Base-by-base conservation (phyloP, 1,284 basidiomycete species). In the Puccinia horiana region DNA sequence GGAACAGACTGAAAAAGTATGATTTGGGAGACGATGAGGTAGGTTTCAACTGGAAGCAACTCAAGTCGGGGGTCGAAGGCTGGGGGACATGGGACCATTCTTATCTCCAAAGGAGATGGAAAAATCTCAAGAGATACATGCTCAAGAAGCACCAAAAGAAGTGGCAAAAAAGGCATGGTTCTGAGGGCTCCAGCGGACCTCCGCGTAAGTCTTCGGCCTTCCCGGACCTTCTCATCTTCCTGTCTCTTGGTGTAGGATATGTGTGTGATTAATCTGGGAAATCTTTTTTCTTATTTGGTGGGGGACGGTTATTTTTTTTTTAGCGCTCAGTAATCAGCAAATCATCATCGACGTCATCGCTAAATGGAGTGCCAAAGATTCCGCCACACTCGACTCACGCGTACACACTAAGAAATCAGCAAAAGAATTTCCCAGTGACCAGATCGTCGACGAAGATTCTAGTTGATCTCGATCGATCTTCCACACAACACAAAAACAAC, bases 81-180 rank as follows among this genome's bases (percentile, higher is more conserved):
- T 93, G 93, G 93, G 93, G 93, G 84, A 85, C 92, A n/a, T 93
- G 92, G 92, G 93, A 92, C 86, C 90, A 92, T 0, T 92, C 93
- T 84, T 88, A 89, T 18, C 87, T 94, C 47, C 92, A 93, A 84
- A 89, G 92, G 56, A 91, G 92, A 72, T 94, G 92, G 92, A 86
- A 91, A 52, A 91, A 91, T 0, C 90, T 94, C 90, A 93, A 93
- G 85, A 88, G 90, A 77, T 47, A 72, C 44, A 26, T 42, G 26
- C 23, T 35, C 20, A 54, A 70, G 40, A 81, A 81, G 26, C 29
- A 73, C 29, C 18, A 23, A 2, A 49, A 73, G 29, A 20, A 54
- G 1, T 69, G 65, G 65, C 9, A 29, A 47, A 54, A 23, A 35
- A 2, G 3, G 18, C 6, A 20, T 1, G 29, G 6, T 23, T 54